Evolutionary conservation across 257 asterid genomes (phyloP), one percentile per base, ranked within the genome.

Genomic region (Nicotiana attenuata): DNA sequence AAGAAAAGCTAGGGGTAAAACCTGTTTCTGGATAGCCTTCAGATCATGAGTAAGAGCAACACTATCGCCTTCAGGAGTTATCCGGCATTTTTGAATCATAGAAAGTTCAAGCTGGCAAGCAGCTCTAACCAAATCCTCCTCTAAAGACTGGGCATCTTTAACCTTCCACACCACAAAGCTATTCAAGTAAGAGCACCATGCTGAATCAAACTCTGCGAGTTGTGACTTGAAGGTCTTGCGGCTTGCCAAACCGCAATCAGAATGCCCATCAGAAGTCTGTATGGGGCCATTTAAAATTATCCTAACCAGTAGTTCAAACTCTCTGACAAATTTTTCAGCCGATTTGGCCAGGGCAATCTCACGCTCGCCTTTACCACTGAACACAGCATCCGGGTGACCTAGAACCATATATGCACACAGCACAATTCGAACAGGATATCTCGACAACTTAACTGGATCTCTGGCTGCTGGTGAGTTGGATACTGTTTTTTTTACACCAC

Each of bases 131-230:
- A 94, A 87, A 89, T 96, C 98, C 85, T 89, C 95, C 91, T 91
- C 97, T 4, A 96, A 86, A 33, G 92, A 90, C 88, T 87, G 89
- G 26, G 99, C 98, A 90, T 96, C 98, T 91, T 92, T 96, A 38
- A 89, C 92, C 88, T 96, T 96, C 99, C 99, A 96, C 65, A 89
- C 88, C 88, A 96, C 98, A 89, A 96, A 96, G 85, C 96, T 93
- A 90, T 92, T 92, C 91, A 96, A 89, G 78, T 89, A 96, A 56
- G 97, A 91, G 85, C 98, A 94, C 99, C 99, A 96, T 26, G 98
- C 91, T 65, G 93, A 87, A 90, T 96, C 99, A 89, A 93, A 96
- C 65, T 84, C 88, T 56, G 88, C 91, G 87, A 96, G 97, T 90
- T 94, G 99, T 66, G 82, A 85, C 84, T 90, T 90, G 85, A 94